Conservation (phyloP, 2,329 filamentous ascomycete species). For the Delphinella strobiligena region DNA sequence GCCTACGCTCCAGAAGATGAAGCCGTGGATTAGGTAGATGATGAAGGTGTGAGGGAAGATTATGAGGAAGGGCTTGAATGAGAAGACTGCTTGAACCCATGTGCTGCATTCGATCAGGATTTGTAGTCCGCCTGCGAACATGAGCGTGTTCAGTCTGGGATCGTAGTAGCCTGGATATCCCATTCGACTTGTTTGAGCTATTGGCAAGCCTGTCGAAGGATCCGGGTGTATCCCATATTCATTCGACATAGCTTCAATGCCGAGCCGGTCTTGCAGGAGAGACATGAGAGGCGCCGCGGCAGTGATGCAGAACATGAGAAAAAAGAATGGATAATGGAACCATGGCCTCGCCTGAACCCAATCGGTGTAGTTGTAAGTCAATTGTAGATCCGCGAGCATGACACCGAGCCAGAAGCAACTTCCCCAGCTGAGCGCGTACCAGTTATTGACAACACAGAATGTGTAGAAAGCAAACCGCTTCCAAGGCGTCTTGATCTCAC, state of each 20-base stretch:
- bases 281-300: slow-evolving; percentile 21
- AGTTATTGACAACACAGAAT: slow-evolving; percentile 31
- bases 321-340: slow-evolving; percentile 26
- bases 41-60: slow-evolving; percentile 39
- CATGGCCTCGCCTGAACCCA: slow-evolving; percentile 24
- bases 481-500: slow-evolving; percentile 33
- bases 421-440: slow-evolving; percentile 37
- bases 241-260: slow-evolving; percentile 25
- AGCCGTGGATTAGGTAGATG: slow-evolving; percentile 35
- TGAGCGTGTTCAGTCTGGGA: slow-evolving; percentile 31
- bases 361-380: slow-evolving; percentile 32
- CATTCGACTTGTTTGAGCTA: slow-evolving; percentile 21
- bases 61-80: slow-evolving; percentile 25
- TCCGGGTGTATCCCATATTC: slow-evolving; percentile 35
- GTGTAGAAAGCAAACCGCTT: slow-evolving; percentile 34
- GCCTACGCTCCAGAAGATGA: slow-evolving; percentile 34
- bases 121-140: slow-evolving; percentile 26
- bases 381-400: slow-evolving; percentile 33
- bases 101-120: slow-evolving; percentile 24
- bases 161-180: slow-evolving; percentile 33
- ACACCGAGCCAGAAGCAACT: slow-evolving; percentile 34
- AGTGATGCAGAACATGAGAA: slow-evolving; percentile 12
- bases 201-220: slow-evolving; percentile 22
- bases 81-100: slow-evolving; percentile 30
- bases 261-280: slow-evolving; percentile 24